These are phyloP conservation scores for Phytophthora lateralis DNA, from an alignment of 352 stramenopile genomes.

Conservation along the genomic window DNA sequence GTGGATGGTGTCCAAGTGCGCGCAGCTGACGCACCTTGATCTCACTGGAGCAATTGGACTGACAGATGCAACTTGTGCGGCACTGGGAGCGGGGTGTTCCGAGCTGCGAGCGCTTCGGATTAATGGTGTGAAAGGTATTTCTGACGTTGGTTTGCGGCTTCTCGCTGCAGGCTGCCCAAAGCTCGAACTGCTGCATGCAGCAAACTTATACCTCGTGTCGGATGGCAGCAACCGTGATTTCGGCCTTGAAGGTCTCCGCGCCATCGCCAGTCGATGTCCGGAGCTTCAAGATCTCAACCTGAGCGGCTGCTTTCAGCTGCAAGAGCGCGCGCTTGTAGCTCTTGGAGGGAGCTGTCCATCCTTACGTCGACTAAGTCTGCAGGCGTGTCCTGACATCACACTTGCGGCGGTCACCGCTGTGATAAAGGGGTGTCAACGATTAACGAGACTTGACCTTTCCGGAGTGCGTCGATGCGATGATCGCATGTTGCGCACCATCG, in stretches of 20 bases:
- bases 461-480: conserved; percentile 65
- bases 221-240: conserved; percentile 93
- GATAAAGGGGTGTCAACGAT: conserved; percentile 51
- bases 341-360: conserved; percentile 61
- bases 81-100: conserved; percentile 44
- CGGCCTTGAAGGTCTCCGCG: conserved; percentile 91
- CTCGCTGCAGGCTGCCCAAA: conserved; percentile 84
- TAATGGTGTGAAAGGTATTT: conserved; percentile 76
- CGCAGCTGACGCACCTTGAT: conserved; percentile 76
- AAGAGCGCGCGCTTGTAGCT: conserved; percentile 77
- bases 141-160: conserved; percentile 83
- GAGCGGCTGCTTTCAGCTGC: conserved; percentile 83
- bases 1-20: conserved; percentile 87
- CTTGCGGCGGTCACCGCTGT: conserved; percentile 66
- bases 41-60: conserved; percentile 84
- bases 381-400: conserved; percentile 85
- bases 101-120: conserved; percentile 49
- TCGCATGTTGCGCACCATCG: conserved; percentile 59
- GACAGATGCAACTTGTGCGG: conserved; percentile 78
- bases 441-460: conserved; percentile 60
- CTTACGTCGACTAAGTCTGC: conserved; percentile 77
- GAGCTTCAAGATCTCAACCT: conserved; percentile 64
- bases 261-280: conserved; percentile 66
- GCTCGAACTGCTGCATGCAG: conserved; percentile 75
- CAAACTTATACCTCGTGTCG: conserved; percentile 90